phyloP scores from a whole-genome alignment of 139 green algal genomes.

The Ostreobium quekettii region DNA sequence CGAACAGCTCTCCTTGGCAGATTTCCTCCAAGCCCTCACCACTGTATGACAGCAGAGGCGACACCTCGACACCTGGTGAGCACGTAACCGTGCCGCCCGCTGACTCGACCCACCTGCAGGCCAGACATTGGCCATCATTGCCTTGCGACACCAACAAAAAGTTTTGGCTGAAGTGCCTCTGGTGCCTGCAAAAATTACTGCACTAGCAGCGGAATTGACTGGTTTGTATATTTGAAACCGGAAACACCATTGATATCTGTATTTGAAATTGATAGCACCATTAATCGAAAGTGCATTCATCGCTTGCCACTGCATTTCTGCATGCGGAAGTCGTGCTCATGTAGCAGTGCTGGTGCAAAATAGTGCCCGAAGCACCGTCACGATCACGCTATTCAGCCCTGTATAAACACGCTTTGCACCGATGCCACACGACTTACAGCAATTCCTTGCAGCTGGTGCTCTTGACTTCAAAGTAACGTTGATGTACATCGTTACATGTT shows the following conservation, averaged over 20 bases:
- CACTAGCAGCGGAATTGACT: not conserved
- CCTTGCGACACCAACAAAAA: no score
- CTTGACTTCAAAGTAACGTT: not conserved
- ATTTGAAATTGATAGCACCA: not conserved
- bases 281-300: constrained; percentile 8
- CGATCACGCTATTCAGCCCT: no score
- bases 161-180: no score
- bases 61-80: constrained; percentile 15
- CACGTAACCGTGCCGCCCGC: constrained; percentile 30
- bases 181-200: not conserved
- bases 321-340: no score
- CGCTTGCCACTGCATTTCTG: no score
- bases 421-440: no score
- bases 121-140: not conserved
- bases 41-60: constrained; percentile 23
- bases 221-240: not conserved
- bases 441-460: no score
- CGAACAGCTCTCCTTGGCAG: no score
- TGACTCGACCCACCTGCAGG: constrained; percentile 34
- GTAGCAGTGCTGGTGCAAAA: no score
- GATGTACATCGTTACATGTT: not conserved
- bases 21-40: constrained; percentile 22
- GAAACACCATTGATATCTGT: constrained; percentile 2
- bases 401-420: no score
- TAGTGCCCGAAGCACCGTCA: no score